Evolutionary conservation across 1,284 basidiomycete genomes (phyloP), one percentile per base, ranked within the genome.

Genomic region (Trichosporon sp.): DNA sequence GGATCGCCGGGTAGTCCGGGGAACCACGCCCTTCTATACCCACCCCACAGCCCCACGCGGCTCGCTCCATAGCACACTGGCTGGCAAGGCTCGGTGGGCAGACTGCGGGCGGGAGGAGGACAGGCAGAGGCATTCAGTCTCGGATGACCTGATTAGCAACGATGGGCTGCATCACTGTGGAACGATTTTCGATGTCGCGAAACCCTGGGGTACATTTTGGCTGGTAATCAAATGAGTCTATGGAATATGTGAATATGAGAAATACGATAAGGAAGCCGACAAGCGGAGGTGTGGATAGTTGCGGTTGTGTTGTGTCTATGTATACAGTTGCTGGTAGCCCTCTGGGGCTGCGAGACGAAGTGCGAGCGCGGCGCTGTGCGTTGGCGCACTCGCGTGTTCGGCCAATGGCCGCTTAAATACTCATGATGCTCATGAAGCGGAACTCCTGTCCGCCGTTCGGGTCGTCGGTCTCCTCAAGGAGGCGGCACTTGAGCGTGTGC

Each of bases 401-500:
- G 43, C 43, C 43, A n/a, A 14, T 6, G 40, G 16, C 51, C 51
- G 59, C 59, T 61, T 68, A 54, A 68, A 76, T 54, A 70, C 68
- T 68, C 71, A 72, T 74, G 59, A 74, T 12, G 1, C 71, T 51
- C 8, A 72, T 74, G 66, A 70, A 56, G 8, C 73, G 67, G 68
- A 67, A 68, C 71, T 72, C 70, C 31, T 46, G 68, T 8, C 66
- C 72, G 66, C 67, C 73, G 19, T 37, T 48, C 3, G 70, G 70
- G 65, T 68, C 65, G n/a, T 40, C 40, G 37, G 64, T 64, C 63
- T 68, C 54, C 21, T 51, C 64, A n/a, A 68, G 54, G 6, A 68
- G 38, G 10, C 43, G 56, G 31, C 70, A 71, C 5, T 56, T 68
- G 26, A 71, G 48, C n/a, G 51, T 51, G 64, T 71, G 54, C 1